Evolutionary conservation across 2,329 filamentous ascomycete species (phyloP).

Genomic region (Eutypa lata): DNA sequence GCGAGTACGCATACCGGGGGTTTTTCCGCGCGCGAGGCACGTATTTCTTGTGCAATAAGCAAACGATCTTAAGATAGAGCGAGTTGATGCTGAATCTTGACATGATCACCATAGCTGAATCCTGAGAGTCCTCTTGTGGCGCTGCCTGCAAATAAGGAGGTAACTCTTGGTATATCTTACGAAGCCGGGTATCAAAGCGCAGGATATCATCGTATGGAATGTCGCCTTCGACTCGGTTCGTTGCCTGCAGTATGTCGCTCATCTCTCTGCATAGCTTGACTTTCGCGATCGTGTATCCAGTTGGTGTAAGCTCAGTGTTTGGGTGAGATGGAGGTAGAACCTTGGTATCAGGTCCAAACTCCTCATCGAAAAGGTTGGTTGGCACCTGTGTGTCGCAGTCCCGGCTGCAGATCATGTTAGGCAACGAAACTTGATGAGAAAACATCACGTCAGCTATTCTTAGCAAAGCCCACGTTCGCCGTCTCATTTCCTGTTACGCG

Average conservation of each 20-base stretch:
- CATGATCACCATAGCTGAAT: slow-evolving; percentile 81
- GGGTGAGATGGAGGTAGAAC: slow-evolving; percentile 66
- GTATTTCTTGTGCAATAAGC: slow-evolving; percentile 85
- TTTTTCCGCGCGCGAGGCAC: slow-evolving; percentile 73
- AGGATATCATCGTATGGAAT: slow-evolving; percentile 64
- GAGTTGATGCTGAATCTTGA: slow-evolving; percentile 82
- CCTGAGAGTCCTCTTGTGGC: slow-evolving; percentile 69
- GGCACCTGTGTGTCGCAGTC: slow-evolving; percentile 75
- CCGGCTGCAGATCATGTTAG: slow-evolving; percentile 67
- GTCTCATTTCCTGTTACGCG: slow-evolving; percentile 64
- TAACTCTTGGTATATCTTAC: slow-evolving; percentile 62
- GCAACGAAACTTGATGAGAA: slow-evolving; percentile 66
- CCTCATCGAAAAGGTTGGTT: slow-evolving; percentile 77
- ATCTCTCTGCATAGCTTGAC: slow-evolving; percentile 65
- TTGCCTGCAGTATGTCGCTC: slow-evolving; percentile 67
- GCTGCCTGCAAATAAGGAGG: slow-evolving; percentile 78
- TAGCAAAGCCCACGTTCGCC: slow-evolving; percentile 67
- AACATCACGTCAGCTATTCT: slow-evolving; percentile 73
- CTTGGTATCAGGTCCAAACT: slow-evolving; percentile 68
- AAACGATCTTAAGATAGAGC: slow-evolving; percentile 83
- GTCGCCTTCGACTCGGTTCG: slow-evolving; percentile 52
- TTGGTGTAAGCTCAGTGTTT: slow-evolving; percentile 67
- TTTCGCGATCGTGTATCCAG: slow-evolving; percentile 77
- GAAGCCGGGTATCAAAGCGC: slow-evolving; percentile 58
- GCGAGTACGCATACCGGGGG: slow-evolving; percentile 77